Evolutionary conservation across 1,284 basidiomycete genomes (phyloP), one percentile per base, ranked within the genome.

Genomic region (Macrocystidia cucumis): DNA sequence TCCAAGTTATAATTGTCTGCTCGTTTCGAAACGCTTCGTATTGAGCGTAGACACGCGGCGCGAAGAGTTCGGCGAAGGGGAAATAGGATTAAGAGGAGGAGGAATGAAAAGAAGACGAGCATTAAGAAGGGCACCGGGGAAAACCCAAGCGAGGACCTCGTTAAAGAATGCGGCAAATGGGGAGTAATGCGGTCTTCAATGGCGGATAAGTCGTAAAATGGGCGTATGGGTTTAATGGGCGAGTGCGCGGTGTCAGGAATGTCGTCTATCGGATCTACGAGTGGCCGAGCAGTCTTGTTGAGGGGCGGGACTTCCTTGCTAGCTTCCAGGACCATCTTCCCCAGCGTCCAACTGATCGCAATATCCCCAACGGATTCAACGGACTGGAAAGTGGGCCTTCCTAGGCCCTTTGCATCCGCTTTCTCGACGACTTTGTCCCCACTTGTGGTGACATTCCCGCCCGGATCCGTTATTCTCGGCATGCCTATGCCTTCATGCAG

Each of bases 241-340:
- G 72, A 71, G 34, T 68, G 51, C 18, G 60, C 59, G 26, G 60
- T 48, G 42, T 71, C 55, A 6, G 74, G 67, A 33, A 75, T 65
- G 44, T 75, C 73, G 34, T 82, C 78, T 30, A 85, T 63, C 2
- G 83, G 81, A 46, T 87, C 84, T 22, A 67, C 69, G 13, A 87
- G 55, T 5, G 82, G 82, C 30, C 60, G 65, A 22, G 62, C 59
- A 7, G 63, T 50, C 30, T 63, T 63, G 3, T 60, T 60, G 23
- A 61, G 49, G 8, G 75, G 61, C 5, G 74, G 72, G 2, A 89
- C 75, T 50, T 86, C 87, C 46, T 85, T 88, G 60, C 86, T 91
- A 7, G 95, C 95, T 60, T 98, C 95, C 23, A 98, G 71, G 0
- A 98, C 91, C 79, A 98, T 97, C 59, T 98, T 98, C 29, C 96